Base-by-base conservation (phyloP, 192 early-diverging fungal species). In the Phlyctochytrium bullatum region DNA sequence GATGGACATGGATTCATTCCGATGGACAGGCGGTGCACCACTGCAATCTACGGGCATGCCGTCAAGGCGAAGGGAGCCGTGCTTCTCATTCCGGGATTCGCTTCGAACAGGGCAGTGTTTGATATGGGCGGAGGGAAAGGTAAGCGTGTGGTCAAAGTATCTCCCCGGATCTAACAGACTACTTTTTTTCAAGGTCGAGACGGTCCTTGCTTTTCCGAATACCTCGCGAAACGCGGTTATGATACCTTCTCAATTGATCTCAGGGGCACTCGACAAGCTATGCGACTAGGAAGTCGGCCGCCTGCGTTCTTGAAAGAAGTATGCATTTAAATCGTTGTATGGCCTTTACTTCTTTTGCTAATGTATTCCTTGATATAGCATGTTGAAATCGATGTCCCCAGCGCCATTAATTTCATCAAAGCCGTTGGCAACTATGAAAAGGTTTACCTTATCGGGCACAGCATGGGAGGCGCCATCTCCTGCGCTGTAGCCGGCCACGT, bases 401-500 rank as follows among this genome's bases (percentile, higher is more conserved):
- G 71, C 64, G 80, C 80, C 10, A 73, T 81, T 52, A 29, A 61
- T 14, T 28, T 64, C 20, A 73, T 81, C 63, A 81, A 81, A 56
- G 20, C 24, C 27, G 34, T 76, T 16, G 74, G 74, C 17, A 34
- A 36, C 23, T 73, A 76, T 54, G 53, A 73, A 28, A 74, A 76
- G 59, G 72, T 81, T 3, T 81, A 76, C 52, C 64, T 81, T 16
- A 74, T 81, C 30, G 80, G 80, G 0, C 80, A 81, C 57, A 67
- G 69, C 36, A 78, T 81, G 76, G 80, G 80, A n/a, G 80, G 74
- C 30, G 80, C 80, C 25, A 62, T 81, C 20, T 78, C 74, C 1
- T 81, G 76, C 51, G 80, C 80, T 3, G 74, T 76, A 2, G 77
- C 80, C 27, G 80, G 80, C 20, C 32, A 64, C 10, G 54, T 62